Conservation (phyloP, 2,329 filamentous ascomycete species). For the Fusarium falciforme region DNA sequence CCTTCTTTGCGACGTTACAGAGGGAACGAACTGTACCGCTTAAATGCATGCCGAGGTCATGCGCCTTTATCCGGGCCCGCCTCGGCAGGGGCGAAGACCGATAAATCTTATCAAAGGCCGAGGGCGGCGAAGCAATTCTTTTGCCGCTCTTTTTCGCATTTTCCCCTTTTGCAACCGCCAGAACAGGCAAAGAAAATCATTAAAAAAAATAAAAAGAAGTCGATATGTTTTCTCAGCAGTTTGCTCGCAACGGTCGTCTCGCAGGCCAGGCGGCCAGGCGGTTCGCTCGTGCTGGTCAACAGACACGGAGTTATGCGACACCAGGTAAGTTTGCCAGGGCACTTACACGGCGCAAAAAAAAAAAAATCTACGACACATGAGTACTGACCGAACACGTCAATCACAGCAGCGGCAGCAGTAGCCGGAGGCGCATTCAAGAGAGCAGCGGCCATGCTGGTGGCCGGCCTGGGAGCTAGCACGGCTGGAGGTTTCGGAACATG, state of each 20-base stretch:
- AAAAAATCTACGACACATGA: neutral
- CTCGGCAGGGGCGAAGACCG: slow-evolving; percentile 37
- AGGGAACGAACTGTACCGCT: neutral
- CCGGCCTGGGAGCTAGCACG: slow-evolving; percentile 46
- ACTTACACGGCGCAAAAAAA: slow-evolving; percentile 10
- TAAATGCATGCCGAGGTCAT: slow-evolving; percentile 39
- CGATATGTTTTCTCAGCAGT: slow-evolving; percentile 39
- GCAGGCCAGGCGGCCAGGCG: slow-evolving; percentile 39
- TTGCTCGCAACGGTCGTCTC: slow-evolving; percentile 41
- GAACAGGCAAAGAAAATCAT: neutral
- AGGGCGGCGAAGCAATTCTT: slow-evolving; percentile 15
- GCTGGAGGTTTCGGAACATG: slow-evolving; percentile 51
- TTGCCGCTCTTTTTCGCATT: neutral
- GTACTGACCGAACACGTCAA: slow-evolving; percentile 22
- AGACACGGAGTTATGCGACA: slow-evolving; percentile 43
- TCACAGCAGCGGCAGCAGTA: slow-evolving; percentile 21
- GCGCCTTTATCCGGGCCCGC: slow-evolving; percentile 7
- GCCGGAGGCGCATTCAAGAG: slow-evolving; percentile 38
- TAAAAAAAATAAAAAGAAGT: neutral
- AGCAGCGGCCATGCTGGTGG: slow-evolving; percentile 41
- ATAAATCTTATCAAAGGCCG: slow-evolving; percentile 33
- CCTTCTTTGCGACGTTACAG: neutral
- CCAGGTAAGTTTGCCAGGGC: slow-evolving; percentile 37
- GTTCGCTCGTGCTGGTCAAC: slow-evolving; percentile 22
- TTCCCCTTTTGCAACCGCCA: neutral